These are phyloP conservation scores for Annulohypoxylon moriforme DNA, from an alignment of 495 filamentous ascomycete species.

Conservation along the genomic window DNA sequence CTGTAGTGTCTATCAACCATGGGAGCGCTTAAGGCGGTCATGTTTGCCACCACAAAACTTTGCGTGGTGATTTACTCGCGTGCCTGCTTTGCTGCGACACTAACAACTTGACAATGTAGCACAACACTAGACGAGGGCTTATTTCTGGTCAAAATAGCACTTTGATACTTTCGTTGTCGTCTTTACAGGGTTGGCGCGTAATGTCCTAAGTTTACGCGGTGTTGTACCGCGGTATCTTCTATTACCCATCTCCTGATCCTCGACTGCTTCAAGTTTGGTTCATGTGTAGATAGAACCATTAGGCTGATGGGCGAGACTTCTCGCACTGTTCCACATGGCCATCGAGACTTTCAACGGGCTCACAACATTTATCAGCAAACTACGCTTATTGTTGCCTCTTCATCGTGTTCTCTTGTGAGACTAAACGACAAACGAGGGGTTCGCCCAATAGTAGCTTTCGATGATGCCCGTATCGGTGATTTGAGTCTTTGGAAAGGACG, in stretches of 20 bases:
- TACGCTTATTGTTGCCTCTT: conserved; percentile 5
- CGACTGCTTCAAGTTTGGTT: conserved; percentile 7
- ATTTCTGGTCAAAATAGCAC: conserved; percentile 13
- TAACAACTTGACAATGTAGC: conserved; percentile 39
- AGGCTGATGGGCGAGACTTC: conserved; percentile 31
- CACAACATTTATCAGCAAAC: conserved; percentile 41
- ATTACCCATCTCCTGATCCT: conserved; percentile 9
- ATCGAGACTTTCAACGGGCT: conserved; percentile 33
- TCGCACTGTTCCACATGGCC: conserved; percentile 34
- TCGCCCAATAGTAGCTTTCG: conserved; percentile 35
- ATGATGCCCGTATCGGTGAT: conserved; percentile 34
- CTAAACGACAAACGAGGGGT: conserved; percentile 34
- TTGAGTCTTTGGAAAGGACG: conserved; percentile 28
- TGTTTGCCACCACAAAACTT: conserved; percentile 47
- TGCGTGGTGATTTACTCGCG: conserved; percentile 39
- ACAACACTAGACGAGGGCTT: conserved; percentile 36
- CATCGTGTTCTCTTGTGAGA: conserved; percentile 22
- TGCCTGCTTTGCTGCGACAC: conserved; percentile 40
- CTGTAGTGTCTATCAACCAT: conserved; percentile 37
- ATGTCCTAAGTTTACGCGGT: conserved; percentile 30
- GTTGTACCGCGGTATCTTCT: neutral
- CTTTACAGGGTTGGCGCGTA: conserved; percentile 29
- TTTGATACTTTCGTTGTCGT: conserved; percentile 16
- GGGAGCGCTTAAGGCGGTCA: conserved; percentile 39
- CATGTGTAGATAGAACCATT: neutral